Percentiles rank a stretch among this genome's conserved stretches.
Conservation (phyloP, 2,329 filamentous ascomycete species). For the Lasiodiplodia theobromae region DNA sequence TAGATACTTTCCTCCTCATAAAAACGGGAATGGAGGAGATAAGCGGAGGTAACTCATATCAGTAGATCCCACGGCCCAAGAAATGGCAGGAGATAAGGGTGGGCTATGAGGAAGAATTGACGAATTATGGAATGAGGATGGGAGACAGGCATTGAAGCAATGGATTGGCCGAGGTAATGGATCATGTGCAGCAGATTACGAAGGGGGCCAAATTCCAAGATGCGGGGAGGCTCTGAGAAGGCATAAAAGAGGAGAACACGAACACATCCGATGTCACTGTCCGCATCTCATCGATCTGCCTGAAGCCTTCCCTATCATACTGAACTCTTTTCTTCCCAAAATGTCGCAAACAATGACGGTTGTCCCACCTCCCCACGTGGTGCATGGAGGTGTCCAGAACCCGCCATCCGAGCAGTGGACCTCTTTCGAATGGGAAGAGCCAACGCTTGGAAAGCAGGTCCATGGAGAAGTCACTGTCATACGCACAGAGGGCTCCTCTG, state of each 20-base stretch:
- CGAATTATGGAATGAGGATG: not conserved
- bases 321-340: not conserved
- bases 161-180: not conserved
- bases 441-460: conserved; percentile 18
- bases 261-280: not conserved
- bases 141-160: not conserved
- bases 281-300: not conserved
- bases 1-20: not conserved
- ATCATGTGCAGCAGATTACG: not conserved
- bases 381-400: conserved; percentile 3
- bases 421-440: conserved; percentile 24
- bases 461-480: conserved; percentile 13
- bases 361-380: not conserved
- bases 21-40: not conserved
- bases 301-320: not conserved
- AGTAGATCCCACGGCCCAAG: not conserved
- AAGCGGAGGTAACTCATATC: not conserved
- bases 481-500: conserved; percentile 4
- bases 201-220: not conserved
- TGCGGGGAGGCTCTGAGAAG: not conserved
- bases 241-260: not conserved
- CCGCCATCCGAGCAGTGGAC: conserved; percentile 5
- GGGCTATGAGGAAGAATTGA: not conserved
- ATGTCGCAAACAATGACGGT: not conserved
- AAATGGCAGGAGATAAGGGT: not conserved